phyloP scores from a whole-genome alignment of 345 rosid species.

The Populus alba region DNA sequence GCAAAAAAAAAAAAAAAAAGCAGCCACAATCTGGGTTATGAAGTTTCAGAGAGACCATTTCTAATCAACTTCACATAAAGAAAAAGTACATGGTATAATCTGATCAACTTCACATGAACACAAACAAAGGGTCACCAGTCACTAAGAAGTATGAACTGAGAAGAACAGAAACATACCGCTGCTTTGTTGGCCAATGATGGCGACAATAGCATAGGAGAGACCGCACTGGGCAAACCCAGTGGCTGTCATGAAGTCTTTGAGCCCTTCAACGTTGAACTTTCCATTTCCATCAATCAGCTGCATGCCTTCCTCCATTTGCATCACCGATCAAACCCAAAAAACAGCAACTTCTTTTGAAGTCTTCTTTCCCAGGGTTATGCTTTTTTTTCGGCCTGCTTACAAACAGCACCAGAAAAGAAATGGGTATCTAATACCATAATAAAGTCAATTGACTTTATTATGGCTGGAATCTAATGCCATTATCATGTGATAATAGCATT shows the following conservation, averaged over 20 bases:
- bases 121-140: background rate
- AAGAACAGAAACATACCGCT: constrained; percentile 43
- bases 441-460: too few relatives aligned
- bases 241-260: constrained; percentile 46
- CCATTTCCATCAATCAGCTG: constrained; percentile 67
- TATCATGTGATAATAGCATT: too few relatives aligned
- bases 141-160: background rate
- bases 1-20: too few relatives aligned
- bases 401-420: too few relatives aligned
- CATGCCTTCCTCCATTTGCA: constrained; percentile 15
- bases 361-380: too few relatives aligned
- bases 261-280: constrained; percentile 56
- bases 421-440: too few relatives aligned
- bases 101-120: background rate
- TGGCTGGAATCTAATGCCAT: too few relatives aligned
- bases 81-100: background rate
- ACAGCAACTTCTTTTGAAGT: background rate
- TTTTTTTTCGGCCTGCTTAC: background rate
- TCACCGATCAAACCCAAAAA: background rate
- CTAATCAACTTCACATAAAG: background rate
- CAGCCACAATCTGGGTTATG: too few relatives aligned
- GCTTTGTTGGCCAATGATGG: constrained; percentile 82
- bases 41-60: too few relatives aligned
- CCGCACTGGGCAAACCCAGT: constrained; percentile 52
- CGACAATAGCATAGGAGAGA: constrained; percentile 75